phyloP scores from a whole-genome alignment of 2,329 filamentous ascomycete species.

The Fusarium avenaceum region DNA sequence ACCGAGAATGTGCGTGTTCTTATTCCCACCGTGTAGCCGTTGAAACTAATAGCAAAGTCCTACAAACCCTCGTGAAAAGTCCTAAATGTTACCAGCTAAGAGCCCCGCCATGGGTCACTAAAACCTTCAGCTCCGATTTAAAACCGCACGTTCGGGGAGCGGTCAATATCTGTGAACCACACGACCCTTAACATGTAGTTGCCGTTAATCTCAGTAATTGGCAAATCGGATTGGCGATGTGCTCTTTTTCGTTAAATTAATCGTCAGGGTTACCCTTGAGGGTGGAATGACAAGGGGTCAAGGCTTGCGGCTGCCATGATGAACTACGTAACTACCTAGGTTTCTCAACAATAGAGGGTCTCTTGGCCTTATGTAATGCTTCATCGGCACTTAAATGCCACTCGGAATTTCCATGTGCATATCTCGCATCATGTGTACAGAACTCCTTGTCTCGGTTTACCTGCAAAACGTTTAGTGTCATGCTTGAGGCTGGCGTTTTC shows the following conservation, averaged over 20 bases:
- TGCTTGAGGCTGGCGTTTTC: conserved; percentile 12
- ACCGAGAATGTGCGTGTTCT: conserved; percentile 5
- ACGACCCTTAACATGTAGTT: conserved; percentile 29
- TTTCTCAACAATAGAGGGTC: neutral
- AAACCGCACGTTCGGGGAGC: conserved; percentile 30
- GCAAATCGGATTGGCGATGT: conserved; percentile 29
- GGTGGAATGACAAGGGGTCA: conserved; percentile 27
- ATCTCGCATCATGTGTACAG: neutral
- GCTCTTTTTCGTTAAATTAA: conserved; percentile 32
- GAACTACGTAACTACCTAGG: neutral
- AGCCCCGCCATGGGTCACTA: conserved; percentile 18
- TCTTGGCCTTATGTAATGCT: neutral
- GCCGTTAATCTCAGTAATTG: conserved; percentile 31
- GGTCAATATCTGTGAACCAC: conserved; percentile 27
- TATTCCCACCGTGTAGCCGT: conserved; percentile 25
- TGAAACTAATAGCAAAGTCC: conserved; percentile 13
- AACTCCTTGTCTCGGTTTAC: conserved; percentile 1
- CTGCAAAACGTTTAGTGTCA: conserved; percentile 19
- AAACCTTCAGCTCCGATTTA: conserved; percentile 14
- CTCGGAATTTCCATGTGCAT: neutral
- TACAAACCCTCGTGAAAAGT: conserved; percentile 21
- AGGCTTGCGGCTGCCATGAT: conserved; percentile 12
- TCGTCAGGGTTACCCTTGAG: conserved; percentile 36
- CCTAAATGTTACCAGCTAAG: conserved; percentile 13
- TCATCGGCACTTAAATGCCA: neutral